Evolutionary conservation across 2,329 filamentous ascomycete species (phyloP).

Genomic region (Pestalotiopsis sp.): DNA sequence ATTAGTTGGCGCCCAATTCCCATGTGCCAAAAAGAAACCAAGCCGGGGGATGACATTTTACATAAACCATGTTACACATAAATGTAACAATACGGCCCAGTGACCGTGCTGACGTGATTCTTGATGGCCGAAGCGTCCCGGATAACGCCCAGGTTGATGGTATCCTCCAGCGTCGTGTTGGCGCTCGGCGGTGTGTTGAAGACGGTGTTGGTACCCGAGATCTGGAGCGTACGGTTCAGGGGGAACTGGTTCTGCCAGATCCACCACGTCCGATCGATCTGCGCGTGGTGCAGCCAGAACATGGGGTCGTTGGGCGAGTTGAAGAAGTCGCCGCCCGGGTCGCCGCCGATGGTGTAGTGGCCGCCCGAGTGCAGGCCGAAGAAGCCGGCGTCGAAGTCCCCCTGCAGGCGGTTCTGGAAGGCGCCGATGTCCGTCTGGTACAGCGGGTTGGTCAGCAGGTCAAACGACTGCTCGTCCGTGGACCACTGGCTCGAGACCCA

Average conservation of each 20-base stretch:
- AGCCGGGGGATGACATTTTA: too few species aligned
- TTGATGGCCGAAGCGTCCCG: constrained; percentile 8
- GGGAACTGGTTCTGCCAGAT: constrained; percentile 27
- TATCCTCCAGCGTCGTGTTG: constrained; percentile 24
- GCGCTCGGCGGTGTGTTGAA: constrained; percentile 21
- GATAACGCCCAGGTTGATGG: constrained; percentile 19
- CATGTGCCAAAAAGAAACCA: too few species aligned
- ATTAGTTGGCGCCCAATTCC: too few species aligned
- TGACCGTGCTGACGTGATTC: constrained; percentile 10
- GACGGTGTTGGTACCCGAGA: constrained; percentile 24
- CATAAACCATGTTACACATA: neutral
- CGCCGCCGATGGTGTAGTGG: constrained; percentile 37
- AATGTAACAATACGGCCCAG: constrained; percentile 13
- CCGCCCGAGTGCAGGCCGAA: constrained; percentile 33
- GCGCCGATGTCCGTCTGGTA: constrained; percentile 14
- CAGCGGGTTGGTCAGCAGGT: constrained; percentile 23
- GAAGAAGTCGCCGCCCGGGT: constrained; percentile 29
- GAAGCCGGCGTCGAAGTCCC: constrained; percentile 8
- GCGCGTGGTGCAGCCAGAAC: constrained; percentile 16
- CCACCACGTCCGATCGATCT: constrained; percentile 27
- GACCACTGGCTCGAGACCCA: constrained; percentile 20
- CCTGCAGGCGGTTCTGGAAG: constrained; percentile 13
- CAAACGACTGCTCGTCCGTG: constrained; percentile 20
- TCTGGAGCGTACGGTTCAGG: constrained; percentile 17
- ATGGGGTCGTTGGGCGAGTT: constrained; percentile 10